phyloP scores from a whole-genome alignment of 2,329 filamentous ascomycete genomes.

The Pezicula radicicola region DNA sequence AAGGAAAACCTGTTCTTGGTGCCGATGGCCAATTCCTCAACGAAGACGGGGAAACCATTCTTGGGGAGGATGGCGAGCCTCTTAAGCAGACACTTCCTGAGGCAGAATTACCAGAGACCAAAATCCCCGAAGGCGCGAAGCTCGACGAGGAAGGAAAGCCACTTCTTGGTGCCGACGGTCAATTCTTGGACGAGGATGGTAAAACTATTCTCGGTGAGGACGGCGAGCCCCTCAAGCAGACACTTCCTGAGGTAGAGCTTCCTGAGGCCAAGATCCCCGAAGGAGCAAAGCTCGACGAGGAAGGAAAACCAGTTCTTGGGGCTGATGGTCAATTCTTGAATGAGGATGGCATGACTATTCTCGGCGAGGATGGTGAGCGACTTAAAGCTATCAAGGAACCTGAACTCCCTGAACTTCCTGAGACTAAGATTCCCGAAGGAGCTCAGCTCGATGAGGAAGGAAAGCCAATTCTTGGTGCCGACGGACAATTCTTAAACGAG shows the following conservation, averaged over 20 bases:
- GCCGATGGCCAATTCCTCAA: too few species aligned
- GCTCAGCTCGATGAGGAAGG: neutral
- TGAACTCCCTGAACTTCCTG: conserved; percentile 22
- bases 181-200: conserved; percentile 10
- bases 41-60: too few species aligned
- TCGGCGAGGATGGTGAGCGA: conserved; percentile 8
- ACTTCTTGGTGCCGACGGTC: neutral
- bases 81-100: neutral
- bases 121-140: too few species aligned
- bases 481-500: neutral
- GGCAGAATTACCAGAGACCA: conserved; percentile 10
- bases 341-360: neutral
- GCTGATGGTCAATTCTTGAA: conserved; percentile 3
- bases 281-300: conserved; percentile 6
- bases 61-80: too few species aligned
- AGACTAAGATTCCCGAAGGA: conserved; percentile 1
- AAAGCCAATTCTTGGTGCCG: neutral
- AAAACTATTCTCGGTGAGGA: conserved; percentile 32
- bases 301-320: conserved; percentile 29
- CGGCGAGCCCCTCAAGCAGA: conserved; percentile 48
- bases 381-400: neutral
- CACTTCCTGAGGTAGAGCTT: conserved; percentile 44
- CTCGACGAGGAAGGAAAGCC: too few species aligned
- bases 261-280: conserved; percentile 28
- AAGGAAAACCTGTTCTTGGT: too few species aligned